A percentile compares a stretch with the other conserved stretches of the same genome.
phyloP scores from a whole-genome alignment of 352 stramenopile species.

The Halophytophthora polymorphica region DNA sequence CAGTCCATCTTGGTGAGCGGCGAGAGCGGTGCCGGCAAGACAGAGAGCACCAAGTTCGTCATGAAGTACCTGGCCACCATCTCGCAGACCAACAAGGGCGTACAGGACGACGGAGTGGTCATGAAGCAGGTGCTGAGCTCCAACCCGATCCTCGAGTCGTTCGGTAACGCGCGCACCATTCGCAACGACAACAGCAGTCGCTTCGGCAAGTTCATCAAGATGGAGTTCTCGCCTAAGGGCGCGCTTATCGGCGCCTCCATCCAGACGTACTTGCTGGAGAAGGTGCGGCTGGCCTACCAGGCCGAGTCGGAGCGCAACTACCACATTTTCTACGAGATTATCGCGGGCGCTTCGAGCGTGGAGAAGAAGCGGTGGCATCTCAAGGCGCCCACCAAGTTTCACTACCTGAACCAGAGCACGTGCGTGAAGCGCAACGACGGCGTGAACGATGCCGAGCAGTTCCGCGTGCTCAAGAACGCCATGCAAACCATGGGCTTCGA shows the following conservation, averaged over 20 bases:
- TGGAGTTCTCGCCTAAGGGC: slow-evolving; percentile 87
- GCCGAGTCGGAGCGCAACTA: slow-evolving; percentile 93
- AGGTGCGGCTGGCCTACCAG: slow-evolving; percentile 93
- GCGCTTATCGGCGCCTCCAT: slow-evolving; percentile 90
- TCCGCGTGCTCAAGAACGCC: slow-evolving; percentile 66
- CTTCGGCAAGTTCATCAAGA: slow-evolving; percentile 98
- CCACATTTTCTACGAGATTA: slow-evolving; percentile 96
- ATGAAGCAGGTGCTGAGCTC: slow-evolving; percentile 95
- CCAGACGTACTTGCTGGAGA: slow-evolving; percentile 96
- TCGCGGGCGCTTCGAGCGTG: slow-evolving; percentile 61
- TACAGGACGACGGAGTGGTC: slow-evolving; percentile 59
- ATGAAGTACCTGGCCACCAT: slow-evolving; percentile 95
- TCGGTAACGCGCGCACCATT: slow-evolving; percentile 97
- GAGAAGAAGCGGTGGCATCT: slow-evolving; percentile 70
- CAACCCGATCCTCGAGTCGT: slow-evolving; percentile 98
- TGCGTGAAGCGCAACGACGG: slow-evolving; percentile 84
- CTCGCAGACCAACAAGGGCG: slow-evolving; percentile 48
- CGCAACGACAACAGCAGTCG: slow-evolving; percentile 96
- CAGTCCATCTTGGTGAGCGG: slow-evolving; percentile 93
- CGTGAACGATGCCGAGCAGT: slow-evolving; percentile 90
- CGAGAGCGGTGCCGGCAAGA: slow-evolving; percentile 94
- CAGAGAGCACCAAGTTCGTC: slow-evolving; percentile 96
- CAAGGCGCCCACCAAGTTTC: slow-evolving; percentile 62
- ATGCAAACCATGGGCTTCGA: slow-evolving; percentile 88
- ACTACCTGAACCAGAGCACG: slow-evolving; percentile 89